Evolutionary conservation across 805 yeast species (phyloP).

Genomic region (Pichia manshurica): DNA sequence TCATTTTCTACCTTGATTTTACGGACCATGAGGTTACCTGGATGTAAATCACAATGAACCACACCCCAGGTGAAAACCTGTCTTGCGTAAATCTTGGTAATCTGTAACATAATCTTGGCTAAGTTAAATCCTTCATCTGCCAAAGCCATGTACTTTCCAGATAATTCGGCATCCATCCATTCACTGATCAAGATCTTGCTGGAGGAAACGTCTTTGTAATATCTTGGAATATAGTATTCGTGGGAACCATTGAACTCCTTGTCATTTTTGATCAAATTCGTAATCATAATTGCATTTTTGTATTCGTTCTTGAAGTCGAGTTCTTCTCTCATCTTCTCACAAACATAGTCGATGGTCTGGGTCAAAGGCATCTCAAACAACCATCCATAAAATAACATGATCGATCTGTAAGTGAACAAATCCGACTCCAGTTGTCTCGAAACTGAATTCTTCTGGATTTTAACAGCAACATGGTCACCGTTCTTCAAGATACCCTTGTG

Average conservation of each 20-base stretch:
- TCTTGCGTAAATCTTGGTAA: constrained; percentile 46
- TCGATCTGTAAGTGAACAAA: constrained; percentile 48
- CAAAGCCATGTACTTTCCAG: constrained; percentile 43
- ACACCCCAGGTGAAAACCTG: constrained; percentile 64
- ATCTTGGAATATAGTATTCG: constrained; percentile 51
- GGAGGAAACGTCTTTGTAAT: constrained; percentile 41
- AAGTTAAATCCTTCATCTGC: constrained; percentile 35
- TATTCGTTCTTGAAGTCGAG: constrained; percentile 56
- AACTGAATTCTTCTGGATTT: constrained; percentile 62
- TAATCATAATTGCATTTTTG: constrained; percentile 42
- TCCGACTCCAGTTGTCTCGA: constrained; percentile 56
- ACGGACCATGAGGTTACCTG: constrained; percentile 67
- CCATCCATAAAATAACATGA: constrained; percentile 48
- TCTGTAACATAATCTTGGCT: constrained; percentile 40
- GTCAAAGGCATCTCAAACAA: constrained; percentile 61
- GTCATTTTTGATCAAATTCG: constrained; percentile 38
- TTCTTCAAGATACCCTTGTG: constrained; percentile 44
- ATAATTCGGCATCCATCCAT: constrained; percentile 69
- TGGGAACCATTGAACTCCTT: constrained; percentile 26
- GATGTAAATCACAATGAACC: constrained; percentile 76
- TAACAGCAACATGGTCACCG: constrained; percentile 56
- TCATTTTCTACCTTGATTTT: constrained; percentile 16
- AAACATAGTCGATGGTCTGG: constrained; percentile 50
- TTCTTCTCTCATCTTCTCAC: constrained; percentile 53
- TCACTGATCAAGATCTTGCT: constrained; percentile 55